Conservation (phyloP, 2,329 filamentous ascomycete genomes). For the Rhynchosporium secalis region DNA sequence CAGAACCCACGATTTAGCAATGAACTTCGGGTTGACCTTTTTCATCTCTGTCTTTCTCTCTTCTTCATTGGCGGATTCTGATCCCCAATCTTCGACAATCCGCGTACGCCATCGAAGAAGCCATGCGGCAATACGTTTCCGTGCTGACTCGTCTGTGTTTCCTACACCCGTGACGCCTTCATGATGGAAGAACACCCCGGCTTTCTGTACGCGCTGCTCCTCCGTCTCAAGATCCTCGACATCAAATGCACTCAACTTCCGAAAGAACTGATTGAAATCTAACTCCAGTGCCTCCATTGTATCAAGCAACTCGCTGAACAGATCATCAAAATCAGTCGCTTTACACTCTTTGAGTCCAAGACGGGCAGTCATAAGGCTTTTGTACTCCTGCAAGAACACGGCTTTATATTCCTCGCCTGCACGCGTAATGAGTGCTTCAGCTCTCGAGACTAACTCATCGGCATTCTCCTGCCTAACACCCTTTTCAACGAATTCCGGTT, state of each 20-base stretch:
- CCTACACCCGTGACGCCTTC: constrained; percentile 63
- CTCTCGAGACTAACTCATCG: constrained; percentile 70
- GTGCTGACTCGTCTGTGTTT: constrained; percentile 62
- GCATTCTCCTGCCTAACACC: constrained; percentile 71
- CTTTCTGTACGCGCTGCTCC: constrained; percentile 61
- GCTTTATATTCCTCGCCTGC: constrained; percentile 85
- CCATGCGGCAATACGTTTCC: constrained; percentile 73
- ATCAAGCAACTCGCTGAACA: constrained; percentile 83
- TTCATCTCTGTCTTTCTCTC: constrained; percentile 75
- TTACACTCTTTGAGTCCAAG: constrained; percentile 72
- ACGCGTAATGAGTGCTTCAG: constrained; percentile 79
- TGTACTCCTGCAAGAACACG: constrained; percentile 88
- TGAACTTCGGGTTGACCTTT: constrained; percentile 86
- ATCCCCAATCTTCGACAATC: constrained; percentile 74
- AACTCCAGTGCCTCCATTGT: constrained; percentile 78
- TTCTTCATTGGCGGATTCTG: constrained; percentile 55
- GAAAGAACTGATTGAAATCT: constrained; percentile 94
- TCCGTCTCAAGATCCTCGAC: constrained; percentile 64
- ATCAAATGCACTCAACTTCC: constrained; percentile 67
- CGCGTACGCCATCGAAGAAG: constrained; percentile 74
- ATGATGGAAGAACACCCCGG: constrained; percentile 75
- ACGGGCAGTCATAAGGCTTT: constrained; percentile 75
- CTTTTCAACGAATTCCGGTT: constrained; percentile 66
- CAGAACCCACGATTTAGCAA: constrained; percentile 87
- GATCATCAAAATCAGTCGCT: constrained; percentile 72